These are phyloP conservation scores for Potentilla sterilis DNA, from an alignment of 306 rosid genomes.

Conservation along the genomic window DNA sequence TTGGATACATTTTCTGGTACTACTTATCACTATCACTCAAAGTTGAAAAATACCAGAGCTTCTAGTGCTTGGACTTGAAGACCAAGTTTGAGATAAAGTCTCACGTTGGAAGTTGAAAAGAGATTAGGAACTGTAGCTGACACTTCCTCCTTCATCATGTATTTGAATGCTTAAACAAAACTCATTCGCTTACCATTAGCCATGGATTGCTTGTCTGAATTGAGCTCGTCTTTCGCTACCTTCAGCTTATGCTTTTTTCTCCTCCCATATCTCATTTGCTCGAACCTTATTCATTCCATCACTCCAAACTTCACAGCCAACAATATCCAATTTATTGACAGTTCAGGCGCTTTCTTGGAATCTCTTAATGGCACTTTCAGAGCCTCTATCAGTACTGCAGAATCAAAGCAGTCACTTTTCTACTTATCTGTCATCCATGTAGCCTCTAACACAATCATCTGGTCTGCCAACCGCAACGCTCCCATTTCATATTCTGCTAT, in stretches of 20 bases:
- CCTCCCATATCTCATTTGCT: background rate
- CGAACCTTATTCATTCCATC: background rate
- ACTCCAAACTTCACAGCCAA: conserved; percentile 22
- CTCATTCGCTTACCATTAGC: background rate
- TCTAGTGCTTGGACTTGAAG: background rate
- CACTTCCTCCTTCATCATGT: background rate
- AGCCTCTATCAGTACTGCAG: background rate
- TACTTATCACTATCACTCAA: background rate
- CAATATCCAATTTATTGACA: background rate
- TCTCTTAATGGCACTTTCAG: background rate
- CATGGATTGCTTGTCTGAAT: background rate
- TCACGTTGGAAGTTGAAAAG: background rate
- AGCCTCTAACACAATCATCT: conserved; percentile 16
- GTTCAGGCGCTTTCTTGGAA: conserved; percentile 11
- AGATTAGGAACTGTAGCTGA: background rate
- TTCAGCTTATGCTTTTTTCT: background rate
- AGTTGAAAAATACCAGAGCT: background rate
- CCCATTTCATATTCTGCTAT: conserved; percentile 4
- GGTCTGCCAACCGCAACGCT: conserved; percentile 13
- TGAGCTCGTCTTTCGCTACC: background rate
- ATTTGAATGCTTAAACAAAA: background rate
- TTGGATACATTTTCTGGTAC: background rate
- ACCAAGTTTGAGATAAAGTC: background rate
- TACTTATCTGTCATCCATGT: conserved; percentile 14
- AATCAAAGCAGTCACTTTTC: background rate